Base-by-base conservation (phyloP, 768 basidiomycete genomes). In the Boletus rufocinnamomeus region DNA sequence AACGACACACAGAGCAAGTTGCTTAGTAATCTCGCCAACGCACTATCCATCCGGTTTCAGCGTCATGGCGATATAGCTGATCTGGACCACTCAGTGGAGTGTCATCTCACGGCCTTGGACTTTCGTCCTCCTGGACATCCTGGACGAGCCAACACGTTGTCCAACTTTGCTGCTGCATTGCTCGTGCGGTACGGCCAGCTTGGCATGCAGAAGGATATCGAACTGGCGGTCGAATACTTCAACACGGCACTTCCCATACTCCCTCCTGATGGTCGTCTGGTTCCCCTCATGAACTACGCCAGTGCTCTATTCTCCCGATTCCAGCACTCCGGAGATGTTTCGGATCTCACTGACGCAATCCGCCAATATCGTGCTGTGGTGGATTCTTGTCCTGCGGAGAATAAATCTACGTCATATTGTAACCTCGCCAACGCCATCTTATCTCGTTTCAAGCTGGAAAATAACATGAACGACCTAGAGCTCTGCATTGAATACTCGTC, bases 371-470 rank as follows among this genome's bases (percentile, higher is more conserved):
- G 58, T 34, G 51, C 48, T 13, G 61, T 67, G 14, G 48, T 71
- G 38, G 62, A 69, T 46, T 60, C 50, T 49, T 60, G 58, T 47
- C 51, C 49, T 19, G 50, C 49, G 10, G 63, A 71, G 44, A 64
- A 63, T 32, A 63, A 50, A 52, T 55, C 64, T 19, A 56, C 65
- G 3, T 63, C 64, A 9, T 63, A 58, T 47, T 71, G 71, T 50
- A 72, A 69, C 53, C 72, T 72, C 32, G 72, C 69, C 46, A 71
- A 70, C 41, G 70, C 71, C 27, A 48, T 73, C 45, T 55, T 73
- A 21, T 69, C 66, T 40, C 71, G 72, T 30, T 71, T 64, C 60
- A 71, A 69, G 50, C 10, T 67, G 6, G 49, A 58, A 51, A 58
- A 54, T 7, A 41, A 64, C n/a, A 45, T 32, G n/a, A 45, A 59